Percentiles rank a stretch among this genome's conserved stretches.
Evolutionary conservation across 2,329 filamentous ascomycete genomes (phyloP).

Genomic region (Aspergillus brunneoviolaceus): DNA sequence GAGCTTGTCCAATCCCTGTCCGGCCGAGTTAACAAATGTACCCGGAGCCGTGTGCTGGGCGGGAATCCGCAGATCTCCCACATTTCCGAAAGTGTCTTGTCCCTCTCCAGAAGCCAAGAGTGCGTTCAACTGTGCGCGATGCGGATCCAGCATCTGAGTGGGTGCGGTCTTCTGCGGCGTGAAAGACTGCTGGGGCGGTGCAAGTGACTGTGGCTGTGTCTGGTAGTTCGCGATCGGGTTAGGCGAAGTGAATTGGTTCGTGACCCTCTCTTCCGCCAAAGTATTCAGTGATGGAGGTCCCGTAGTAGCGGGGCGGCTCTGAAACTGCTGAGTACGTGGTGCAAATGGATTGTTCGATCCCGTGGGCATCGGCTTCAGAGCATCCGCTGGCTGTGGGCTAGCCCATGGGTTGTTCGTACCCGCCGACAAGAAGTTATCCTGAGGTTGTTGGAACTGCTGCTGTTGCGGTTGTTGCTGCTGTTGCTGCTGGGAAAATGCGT

Average conservation of each 20-base stretch:
- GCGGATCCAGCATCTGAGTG: conserved; percentile 50
- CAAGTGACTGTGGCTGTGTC: conserved; percentile 33
- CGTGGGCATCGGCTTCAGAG: conserved; percentile 78
- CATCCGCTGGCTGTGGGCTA: conserved; percentile 57
- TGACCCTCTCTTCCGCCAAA: conserved; percentile 80
- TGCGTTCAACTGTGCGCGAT: conserved; percentile 75
- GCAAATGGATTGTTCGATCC: conserved; percentile 99
- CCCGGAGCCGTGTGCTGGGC: conserved; percentile 95
- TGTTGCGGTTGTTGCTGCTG: conserved; percentile 40
- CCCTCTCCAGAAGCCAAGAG: conserved; percentile 85
- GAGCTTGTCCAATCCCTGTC: conserved; percentile 71
- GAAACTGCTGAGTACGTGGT: conserved; percentile 59
- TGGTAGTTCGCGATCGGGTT: conserved; percentile 54
- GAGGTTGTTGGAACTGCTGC: conserved; percentile 46
- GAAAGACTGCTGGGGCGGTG: conserved; percentile 23
- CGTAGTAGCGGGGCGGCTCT: conserved; percentile 53
- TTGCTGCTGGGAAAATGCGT: conserved; percentile 52
- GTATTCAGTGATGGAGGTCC: conserved; percentile 70
- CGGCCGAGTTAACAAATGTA: conserved; percentile 94
- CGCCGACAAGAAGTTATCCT: conserved; percentile 65
- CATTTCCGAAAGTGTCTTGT: conserved; percentile 96
- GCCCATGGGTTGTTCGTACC: conserved; percentile 97
- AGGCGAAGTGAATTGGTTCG: conserved; percentile 60
- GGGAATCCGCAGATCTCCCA: conserved; percentile 92
- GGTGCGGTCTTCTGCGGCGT: conserved; percentile 35